Evolutionary conservation across 768 basidiomycete genomes (phyloP), one percentile per base, ranked within the genome.

Genomic region (Pleurotus ostreatus): DNA sequence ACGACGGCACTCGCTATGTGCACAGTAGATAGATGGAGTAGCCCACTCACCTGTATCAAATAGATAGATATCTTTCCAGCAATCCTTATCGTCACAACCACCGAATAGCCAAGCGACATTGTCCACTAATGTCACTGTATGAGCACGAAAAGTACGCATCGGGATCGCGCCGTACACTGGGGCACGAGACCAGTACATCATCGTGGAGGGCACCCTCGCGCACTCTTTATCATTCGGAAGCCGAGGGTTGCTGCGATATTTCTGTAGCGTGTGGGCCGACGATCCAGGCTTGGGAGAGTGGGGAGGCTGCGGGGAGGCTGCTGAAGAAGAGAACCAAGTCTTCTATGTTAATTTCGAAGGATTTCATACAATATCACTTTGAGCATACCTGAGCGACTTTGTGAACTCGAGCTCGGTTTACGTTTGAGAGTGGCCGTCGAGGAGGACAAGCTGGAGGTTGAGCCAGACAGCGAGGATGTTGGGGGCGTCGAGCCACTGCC

Each of bases 121-220:
- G 57, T 94, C 93, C 16, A 94, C 85, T 46, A 95, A 73, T 0
- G 89, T 95, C 43, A 88, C 87, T 4, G 81, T 91, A 66, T 94
- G 93, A 2, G 92, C 89, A 3, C 93, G 82, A 74, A 94, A 82
- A 8, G 79, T 81, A 52, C 82, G 78, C 62, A 74, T 79, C 2
- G 91, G 89, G 30, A 90, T 60, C 0, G 71, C 55, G 0, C 92
- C 92, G 67, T 86, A 88, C 16, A 89, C 86, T 0, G 92, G 89
- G 0, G 92, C 92, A 53, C 79, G 78, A 65, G 87, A 88, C 92
- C 92, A 94, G 68, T 94, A 86, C 86, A 92, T 90, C 38, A 79
- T 73, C 0, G 90, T 89, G 49, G 88, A 81, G 1, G 92, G 84
- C 0, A 82, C 85, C 34, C 73, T 72, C 49, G 80, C 75, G 4